phyloP scores from a whole-genome alignment of 2,329 filamentous ascomycete genomes.

The Hymenoscyphus scutula region DNA sequence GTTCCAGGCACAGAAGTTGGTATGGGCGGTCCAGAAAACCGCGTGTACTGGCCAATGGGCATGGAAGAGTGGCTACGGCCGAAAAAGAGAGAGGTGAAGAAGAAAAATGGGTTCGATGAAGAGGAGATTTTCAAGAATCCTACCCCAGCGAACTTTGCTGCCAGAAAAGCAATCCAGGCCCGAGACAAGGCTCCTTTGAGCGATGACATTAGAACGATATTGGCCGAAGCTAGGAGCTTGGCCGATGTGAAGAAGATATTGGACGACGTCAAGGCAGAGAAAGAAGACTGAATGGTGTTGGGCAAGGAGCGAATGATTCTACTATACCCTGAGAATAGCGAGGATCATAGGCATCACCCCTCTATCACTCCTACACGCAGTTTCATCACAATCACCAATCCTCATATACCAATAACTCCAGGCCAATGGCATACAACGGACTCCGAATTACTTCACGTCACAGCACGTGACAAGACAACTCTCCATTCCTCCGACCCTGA shows the following conservation, averaged over 20 bases:
- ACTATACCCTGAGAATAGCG: no score
- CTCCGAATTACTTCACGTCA: no score
- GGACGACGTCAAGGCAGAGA: conserved; percentile 24
- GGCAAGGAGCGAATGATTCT: no score
- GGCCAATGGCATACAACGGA: no score
- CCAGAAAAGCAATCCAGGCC: conserved; percentile 25
- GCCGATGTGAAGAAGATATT: conserved; percentile 31
- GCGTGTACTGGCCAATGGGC: conserved; percentile 87
- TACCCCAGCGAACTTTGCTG: conserved; percentile 32
- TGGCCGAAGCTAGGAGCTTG: conserved; percentile 23
- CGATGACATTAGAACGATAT: conserved; percentile 24
- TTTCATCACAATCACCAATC: no score
- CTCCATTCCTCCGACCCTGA: no score
- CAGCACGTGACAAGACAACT: no score
- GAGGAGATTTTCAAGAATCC: conserved; percentile 35
- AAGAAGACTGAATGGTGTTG: no score
- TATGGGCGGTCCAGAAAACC: conserved; percentile 79
- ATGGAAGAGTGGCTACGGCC: conserved; percentile 90
- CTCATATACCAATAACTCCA: no score
- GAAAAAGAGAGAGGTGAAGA: conserved; percentile 66
- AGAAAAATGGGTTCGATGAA: conserved; percentile 37
- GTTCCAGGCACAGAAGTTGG: conserved; percentile 62
- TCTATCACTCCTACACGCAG: no score
- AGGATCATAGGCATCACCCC: no score
- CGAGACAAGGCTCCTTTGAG: conserved; percentile 24